phyloP scores from a whole-genome alignment of 176 grass and related monocot genomes.

The Phoenix dactylifera region DNA sequence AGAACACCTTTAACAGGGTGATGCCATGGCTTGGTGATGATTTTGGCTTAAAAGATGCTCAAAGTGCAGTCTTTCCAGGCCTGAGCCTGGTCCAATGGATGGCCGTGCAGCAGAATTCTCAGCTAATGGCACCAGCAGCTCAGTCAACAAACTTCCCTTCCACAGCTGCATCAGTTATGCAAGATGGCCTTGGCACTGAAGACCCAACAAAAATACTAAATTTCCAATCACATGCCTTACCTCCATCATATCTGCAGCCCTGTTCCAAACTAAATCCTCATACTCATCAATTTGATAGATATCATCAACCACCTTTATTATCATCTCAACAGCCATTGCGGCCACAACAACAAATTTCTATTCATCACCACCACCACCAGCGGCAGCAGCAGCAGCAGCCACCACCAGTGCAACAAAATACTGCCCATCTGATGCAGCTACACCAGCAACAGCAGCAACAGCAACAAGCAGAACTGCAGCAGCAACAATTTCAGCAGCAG shows the following conservation, averaged over 20 bases:
- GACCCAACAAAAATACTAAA: conserved; percentile 49
- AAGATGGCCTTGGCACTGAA: conserved; percentile 37
- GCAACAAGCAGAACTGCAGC: conserved; percentile 42
- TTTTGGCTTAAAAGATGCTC: conserved; percentile 80
- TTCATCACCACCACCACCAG: conserved; percentile 34
- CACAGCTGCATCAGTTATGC: conserved; percentile 28
- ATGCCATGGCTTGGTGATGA: conserved; percentile 94
- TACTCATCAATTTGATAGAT: conserved; percentile 19
- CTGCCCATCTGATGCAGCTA: conserved; percentile 34
- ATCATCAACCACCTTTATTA: conserved; percentile 34
- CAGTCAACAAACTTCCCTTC: conserved; percentile 39
- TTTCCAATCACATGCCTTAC: conserved; percentile 48
- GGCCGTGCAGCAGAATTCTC: conserved; percentile 93
- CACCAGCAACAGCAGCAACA: conserved; percentile 54
- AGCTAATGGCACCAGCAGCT: conserved; percentile 38
- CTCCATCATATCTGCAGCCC: conserved; percentile 53
- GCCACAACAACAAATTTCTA: conserved; percentile 27
- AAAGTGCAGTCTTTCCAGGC: conserved; percentile 77
- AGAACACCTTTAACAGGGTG: conserved; percentile 81
- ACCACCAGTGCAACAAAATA: conserved; percentile 41
- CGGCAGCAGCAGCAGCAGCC: conserved; percentile 53
- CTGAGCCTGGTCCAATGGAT: conserved; percentile 93
- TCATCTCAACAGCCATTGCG: conserved; percentile 39
- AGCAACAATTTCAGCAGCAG: conserved; percentile 27
- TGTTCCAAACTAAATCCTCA: conserved; percentile 38